phyloP scores from a whole-genome alignment of 805 yeast species.

The Saccharomycopsis sp. region DNA sequence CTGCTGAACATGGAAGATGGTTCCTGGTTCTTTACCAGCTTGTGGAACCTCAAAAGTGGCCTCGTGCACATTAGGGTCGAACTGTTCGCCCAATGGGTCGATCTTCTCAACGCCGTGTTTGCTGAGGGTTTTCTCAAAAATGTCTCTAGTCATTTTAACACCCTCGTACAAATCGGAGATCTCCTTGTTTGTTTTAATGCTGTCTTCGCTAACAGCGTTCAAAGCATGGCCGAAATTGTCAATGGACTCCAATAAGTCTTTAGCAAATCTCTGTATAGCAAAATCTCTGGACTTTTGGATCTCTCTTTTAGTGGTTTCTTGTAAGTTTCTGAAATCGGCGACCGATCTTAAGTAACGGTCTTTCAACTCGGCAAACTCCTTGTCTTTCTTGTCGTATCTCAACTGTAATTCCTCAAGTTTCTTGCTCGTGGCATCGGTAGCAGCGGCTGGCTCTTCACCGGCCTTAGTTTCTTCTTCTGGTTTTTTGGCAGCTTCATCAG shows the following conservation, averaged over 20 bases:
- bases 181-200: slow-evolving; percentile 51
- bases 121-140: slow-evolving; percentile 75
- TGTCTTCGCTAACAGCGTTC: slow-evolving; percentile 59
- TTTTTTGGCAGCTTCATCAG: slow-evolving; percentile 3
- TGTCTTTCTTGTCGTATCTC: slow-evolving; percentile 54
- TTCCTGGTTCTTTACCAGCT: slow-evolving; percentile 85
- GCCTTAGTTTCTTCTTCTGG: background rate
- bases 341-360: slow-evolving; percentile 76
- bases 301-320: slow-evolving; percentile 84
- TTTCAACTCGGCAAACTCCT: slow-evolving; percentile 74
- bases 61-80: slow-evolving; percentile 90
- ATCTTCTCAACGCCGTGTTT: slow-evolving; percentile 77
- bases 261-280: slow-evolving; percentile 88
- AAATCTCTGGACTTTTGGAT: slow-evolving; percentile 81
- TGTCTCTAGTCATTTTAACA: slow-evolving; percentile 80
- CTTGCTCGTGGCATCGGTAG: slow-evolving; percentile 7
- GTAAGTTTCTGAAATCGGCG: slow-evolving; percentile 90
- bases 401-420: slow-evolving; percentile 37
- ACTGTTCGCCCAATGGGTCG: slow-evolving; percentile 76
- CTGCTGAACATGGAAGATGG: slow-evolving; percentile 89
- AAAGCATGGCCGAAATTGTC: slow-evolving; percentile 89
- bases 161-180: slow-evolving; percentile 78
- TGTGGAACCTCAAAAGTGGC: slow-evolving; percentile 86
- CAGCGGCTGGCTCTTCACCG: background rate
- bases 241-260: slow-evolving; percentile 79